Evolutionary conservation across 306 rosid species (phyloP).

Genomic region (Pyrus betulifolia): DNA sequence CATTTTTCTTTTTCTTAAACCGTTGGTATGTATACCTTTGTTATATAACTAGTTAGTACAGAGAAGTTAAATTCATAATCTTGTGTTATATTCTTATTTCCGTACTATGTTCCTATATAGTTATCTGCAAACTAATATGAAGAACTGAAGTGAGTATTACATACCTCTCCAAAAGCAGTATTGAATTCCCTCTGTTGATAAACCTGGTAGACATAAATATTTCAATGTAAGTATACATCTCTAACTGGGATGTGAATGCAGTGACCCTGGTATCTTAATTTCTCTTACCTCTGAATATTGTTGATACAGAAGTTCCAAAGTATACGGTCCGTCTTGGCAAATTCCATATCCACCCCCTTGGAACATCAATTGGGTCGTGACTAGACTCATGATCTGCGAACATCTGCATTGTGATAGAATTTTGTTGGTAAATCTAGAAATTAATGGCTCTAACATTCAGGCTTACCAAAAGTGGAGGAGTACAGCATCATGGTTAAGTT

Average conservation of each 20-base stretch:
- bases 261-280: conserved; percentile 3
- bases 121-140: not conserved
- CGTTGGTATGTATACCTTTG: too few relatives aligned
- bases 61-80: not conserved
- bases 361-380: conserved; percentile 57
- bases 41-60: too few relatives aligned
- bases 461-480: not conserved
- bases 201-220: conserved; percentile 38
- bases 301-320: conserved; percentile 78
- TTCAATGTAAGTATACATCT: conserved; percentile 17
- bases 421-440: not conserved
- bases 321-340: conserved; percentile 72
- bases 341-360: conserved; percentile 86
- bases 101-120: not conserved
- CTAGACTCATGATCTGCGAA: conserved; percentile 85
- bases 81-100: not conserved
- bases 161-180: conserved; percentile 98
- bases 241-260: conserved; percentile 8
- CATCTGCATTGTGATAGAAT: conserved; percentile 42
- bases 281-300: conserved; percentile 63
- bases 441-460: not conserved
- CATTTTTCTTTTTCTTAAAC: not conserved
- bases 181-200: conserved; percentile 75
- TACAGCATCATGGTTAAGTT: not conserved
- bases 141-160: conserved; percentile 13